These are phyloP conservation scores for Saturnispora kantuleensis DNA, from an alignment of 805 yeast genomes.

Conservation along the genomic window DNA sequence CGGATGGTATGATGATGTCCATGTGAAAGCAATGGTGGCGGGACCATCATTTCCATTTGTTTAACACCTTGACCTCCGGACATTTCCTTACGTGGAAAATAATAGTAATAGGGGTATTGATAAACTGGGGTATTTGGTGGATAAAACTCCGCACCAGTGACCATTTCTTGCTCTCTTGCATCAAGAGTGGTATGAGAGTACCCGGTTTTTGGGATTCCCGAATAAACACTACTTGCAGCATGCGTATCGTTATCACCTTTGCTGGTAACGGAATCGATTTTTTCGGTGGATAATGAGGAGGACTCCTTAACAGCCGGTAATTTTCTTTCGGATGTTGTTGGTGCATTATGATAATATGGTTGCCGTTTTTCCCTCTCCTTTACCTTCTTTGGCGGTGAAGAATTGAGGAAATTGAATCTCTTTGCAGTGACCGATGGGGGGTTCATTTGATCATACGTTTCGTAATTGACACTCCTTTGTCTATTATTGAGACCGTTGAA, in stretches of 20 bases:
- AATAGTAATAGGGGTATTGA: conserved; percentile 23
- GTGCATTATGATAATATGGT: no score
- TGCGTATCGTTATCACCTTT: conserved; percentile 17
- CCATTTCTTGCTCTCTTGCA: conserved; percentile 13
- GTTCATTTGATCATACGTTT: not conserved
- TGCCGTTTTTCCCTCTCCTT: no score
- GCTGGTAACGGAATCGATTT: conserved; percentile 11
- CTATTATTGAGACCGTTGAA: conserved; percentile 12
- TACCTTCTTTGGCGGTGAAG: not conserved
- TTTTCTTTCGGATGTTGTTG: no score
- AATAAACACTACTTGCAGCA: conserved; percentile 20
- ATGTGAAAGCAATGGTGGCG: conserved; percentile 3
- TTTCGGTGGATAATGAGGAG: conserved; percentile 4
- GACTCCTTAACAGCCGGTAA: no score
- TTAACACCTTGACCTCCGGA: no score
- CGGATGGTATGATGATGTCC: not conserved
- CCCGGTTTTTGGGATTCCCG: conserved; percentile 23
- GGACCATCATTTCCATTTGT: conserved; percentile 4
- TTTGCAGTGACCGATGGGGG: not conserved
- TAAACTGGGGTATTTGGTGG: conserved; percentile 8
- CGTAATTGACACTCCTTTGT: conserved; percentile 6
- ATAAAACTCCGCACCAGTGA: conserved; percentile 5
- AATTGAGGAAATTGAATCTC: conserved; percentile 1
- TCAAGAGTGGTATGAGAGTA: conserved; percentile 24
- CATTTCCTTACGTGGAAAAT: conserved; percentile 21